Conservation (phyloP, 2,329 filamentous ascomycete species). For the Meredithiella fracta region DNA sequence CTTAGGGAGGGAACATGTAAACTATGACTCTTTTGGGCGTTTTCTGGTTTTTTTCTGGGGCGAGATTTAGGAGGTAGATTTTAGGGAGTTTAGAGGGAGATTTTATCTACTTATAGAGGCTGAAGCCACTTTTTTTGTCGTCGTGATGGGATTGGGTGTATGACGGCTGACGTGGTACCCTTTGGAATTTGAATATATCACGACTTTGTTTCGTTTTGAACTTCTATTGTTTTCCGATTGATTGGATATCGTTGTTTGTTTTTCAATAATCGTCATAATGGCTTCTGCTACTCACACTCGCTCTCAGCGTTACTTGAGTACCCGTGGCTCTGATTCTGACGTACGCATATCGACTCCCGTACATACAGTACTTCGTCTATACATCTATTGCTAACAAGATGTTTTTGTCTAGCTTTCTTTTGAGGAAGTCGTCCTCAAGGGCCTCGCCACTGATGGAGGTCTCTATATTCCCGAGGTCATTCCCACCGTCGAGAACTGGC, state of each 20-base stretch:
- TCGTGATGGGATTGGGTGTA: neutral
- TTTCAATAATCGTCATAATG: conserved; percentile 22
- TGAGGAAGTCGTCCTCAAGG: conserved; percentile 80
- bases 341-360: conserved; percentile 20
- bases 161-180: neutral
- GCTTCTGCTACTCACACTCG: conserved; percentile 27
- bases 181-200: neutral
- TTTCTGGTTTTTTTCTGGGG: neutral
- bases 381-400: conserved; percentile 9
- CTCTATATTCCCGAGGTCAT: conserved; percentile 79
- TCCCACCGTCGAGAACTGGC: conserved; percentile 47
- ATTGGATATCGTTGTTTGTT: conserved; percentile 2
- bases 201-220: neutral
- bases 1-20: neutral
- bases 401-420: conserved; percentile 53
- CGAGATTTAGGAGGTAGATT: neutral
- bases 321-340: conserved; percentile 33
- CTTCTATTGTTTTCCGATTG: neutral
- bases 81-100: neutral
- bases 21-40: conserved; percentile 5
- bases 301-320: conserved; percentile 35
- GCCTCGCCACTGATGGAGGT: conserved; percentile 70
- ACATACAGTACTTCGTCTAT: neutral
- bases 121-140: neutral
- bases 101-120: neutral